A percentile compares a stretch with the other conserved stretches of the same genome.
phyloP scores from a whole-genome alignment of 2,329 filamentous ascomycete genomes.

The Ophiobolus disseminans region DNA sequence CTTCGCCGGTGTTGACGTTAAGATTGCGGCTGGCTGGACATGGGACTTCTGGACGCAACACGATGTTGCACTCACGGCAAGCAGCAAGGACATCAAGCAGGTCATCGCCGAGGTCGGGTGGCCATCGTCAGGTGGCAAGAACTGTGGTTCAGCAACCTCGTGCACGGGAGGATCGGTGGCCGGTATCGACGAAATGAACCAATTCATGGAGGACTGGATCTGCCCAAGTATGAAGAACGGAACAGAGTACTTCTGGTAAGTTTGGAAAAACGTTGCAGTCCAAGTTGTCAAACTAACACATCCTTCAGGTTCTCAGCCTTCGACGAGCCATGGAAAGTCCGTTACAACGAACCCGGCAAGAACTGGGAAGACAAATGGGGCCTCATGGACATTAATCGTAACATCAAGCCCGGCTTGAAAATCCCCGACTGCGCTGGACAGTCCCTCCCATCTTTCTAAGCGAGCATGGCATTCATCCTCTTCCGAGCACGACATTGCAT shows the following conservation, averaged over 20 bases:
- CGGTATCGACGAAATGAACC: slow-evolving; percentile 79
- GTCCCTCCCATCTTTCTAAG: slow-evolving; percentile 45
- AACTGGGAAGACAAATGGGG: slow-evolving; percentile 98
- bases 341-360: slow-evolving; percentile 69
- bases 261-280: slow-evolving; percentile 5
- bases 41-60: slow-evolving; percentile 79
- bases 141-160: slow-evolving; percentile 67
- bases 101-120: slow-evolving; percentile 92
- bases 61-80: slow-evolving; percentile 67
- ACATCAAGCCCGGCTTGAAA: slow-evolving; percentile 80
- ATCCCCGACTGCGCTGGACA: slow-evolving; percentile 88
- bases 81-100: slow-evolving; percentile 63
- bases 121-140: slow-evolving; percentile 81
- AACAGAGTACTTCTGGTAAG: slow-evolving; percentile 91
- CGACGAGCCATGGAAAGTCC: slow-evolving; percentile 93
- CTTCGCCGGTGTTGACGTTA: slow-evolving; percentile 78
- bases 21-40: slow-evolving; percentile 79
- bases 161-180: slow-evolving; percentile 78
- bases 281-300: slow-evolving; percentile 7
- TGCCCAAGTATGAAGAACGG: slow-evolving; percentile 80
- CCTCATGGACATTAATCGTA: slow-evolving; percentile 82
- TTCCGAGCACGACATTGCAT: slow-evolving; percentile 18
- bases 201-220: slow-evolving; percentile 85
- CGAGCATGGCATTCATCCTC: slow-evolving; percentile 1
- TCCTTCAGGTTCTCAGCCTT: slow-evolving; percentile 84